Evolutionary conservation across 352 stramenopile species (phyloP), one percentile per base, ranked within the genome.

Genomic region (Phytophthora sojae): DNA sequence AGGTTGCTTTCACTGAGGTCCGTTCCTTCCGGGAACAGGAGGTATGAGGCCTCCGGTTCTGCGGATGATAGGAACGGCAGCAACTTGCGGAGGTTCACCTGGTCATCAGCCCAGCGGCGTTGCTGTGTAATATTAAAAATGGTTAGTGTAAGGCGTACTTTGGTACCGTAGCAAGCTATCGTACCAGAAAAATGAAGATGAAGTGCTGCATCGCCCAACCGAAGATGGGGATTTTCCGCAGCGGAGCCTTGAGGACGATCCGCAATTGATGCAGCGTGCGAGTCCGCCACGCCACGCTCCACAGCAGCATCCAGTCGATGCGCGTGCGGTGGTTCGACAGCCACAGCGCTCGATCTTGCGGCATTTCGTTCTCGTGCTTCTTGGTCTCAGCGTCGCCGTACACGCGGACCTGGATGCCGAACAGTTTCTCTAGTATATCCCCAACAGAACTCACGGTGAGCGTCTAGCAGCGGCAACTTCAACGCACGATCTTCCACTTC

Each of bases 161-260:
- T 14, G 4, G 9, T 42, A 42, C 2, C 17, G n/a, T 21, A 47
- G 19, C 26, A 15, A 47, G 30, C 1, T 23, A 12, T 4, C 59
- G 23, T 67, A 90, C 83, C 64, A 96, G 64, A 61, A 95, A 96
- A 63, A 95, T 87, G 65, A 94, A 95, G 42, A 93, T 73, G 42
- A 96, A 95, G 67, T 90, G 81, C 76, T 94, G 87, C 87, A 94
- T 96, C 58, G 85, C 87, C 89, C 87, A 96, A 3, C 89, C 89
- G 59, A 95, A 94, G 69, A 96, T 82, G 49, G 89, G 89, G 30
- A 91, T 68, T 57, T 77, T 79, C 25, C 85, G 84, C 37, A 96
- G 71, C 23, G 84, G 82, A n/a, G 82, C 83, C 72, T 96, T 96
- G 56, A 94, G 78, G 25, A 94, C 73, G 57, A 96, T 94, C 52